These are phyloP conservation scores for Lepidium didymum DNA, from an alignment of 345 rosid genomes.

Conservation along the genomic window DNA sequence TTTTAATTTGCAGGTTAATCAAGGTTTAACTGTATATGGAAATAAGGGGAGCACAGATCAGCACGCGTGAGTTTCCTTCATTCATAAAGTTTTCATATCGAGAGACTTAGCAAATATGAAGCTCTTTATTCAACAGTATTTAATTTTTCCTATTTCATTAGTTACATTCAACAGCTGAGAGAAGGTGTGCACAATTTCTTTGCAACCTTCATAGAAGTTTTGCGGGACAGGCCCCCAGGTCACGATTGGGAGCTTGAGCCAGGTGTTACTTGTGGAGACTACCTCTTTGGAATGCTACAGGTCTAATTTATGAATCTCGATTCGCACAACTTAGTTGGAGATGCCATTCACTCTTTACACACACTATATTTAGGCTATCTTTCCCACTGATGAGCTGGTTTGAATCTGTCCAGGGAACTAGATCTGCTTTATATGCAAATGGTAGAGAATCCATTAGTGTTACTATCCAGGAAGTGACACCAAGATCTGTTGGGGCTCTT, in stretches of 20 bases:
- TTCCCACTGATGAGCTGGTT: constrained; percentile 1
- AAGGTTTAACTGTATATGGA: constrained; percentile 92
- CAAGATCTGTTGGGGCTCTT: constrained; percentile 85
- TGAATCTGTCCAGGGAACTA: constrained; percentile 69
- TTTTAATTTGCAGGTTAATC: constrained; percentile 70
- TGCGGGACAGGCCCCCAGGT: constrained; percentile 96
- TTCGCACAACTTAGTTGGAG: background rate
- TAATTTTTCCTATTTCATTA: constrained; percentile 23
- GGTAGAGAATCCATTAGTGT: constrained; percentile 82
- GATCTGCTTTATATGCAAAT: constrained; percentile 91
- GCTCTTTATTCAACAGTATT: background rate
- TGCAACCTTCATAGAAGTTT: constrained; percentile 91
- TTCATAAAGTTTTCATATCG: background rate
- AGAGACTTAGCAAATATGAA: background rate
- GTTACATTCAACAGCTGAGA: constrained; percentile 97
- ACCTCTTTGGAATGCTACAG: constrained; percentile 98
- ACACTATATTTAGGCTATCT: background rate
- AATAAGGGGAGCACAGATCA: constrained; percentile 99
- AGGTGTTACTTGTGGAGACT: constrained; percentile 98
- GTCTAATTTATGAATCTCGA: constrained; percentile 29
- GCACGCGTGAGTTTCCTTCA: constrained; percentile 74
- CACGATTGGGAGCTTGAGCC: constrained; percentile 99
- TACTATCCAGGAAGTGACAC: constrained; percentile 86
- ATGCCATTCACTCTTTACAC: constrained; percentile 2
- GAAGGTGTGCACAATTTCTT: constrained; percentile 98